Percentiles rank a stretch among this genome's conserved stretches.
Conservation (phyloP, 2,329 filamentous ascomycete species). For the Berkeleyomyces rouxiae region DNA sequence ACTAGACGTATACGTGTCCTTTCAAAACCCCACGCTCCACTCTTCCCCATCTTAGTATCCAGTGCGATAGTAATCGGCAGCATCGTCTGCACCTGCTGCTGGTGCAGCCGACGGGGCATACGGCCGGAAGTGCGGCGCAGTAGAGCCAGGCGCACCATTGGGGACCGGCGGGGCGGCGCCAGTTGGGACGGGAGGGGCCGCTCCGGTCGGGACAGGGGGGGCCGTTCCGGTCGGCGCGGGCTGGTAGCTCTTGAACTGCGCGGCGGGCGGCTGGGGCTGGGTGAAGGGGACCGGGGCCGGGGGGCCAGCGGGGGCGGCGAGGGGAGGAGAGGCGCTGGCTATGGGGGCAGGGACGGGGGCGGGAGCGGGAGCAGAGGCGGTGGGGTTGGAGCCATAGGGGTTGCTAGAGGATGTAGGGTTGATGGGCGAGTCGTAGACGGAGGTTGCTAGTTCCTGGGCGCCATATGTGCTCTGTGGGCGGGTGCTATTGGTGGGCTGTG, state of each 20-base stretch:
- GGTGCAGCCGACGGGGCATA: constrained; percentile 36
- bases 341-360: constrained; percentile 17
- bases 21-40: neutral
- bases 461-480: constrained; percentile 53
- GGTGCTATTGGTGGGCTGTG: constrained; percentile 31
- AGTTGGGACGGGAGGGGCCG: constrained; percentile 28
- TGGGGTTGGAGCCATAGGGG: constrained; percentile 18
- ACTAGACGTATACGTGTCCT: neutral
- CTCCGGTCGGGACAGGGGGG: constrained; percentile 18
- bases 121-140: constrained; percentile 21
- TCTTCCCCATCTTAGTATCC: neutral
- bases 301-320: neutral
- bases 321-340: constrained; percentile 22
- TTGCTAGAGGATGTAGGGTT: constrained; percentile 33
- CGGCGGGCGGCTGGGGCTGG: constrained; percentile 17
- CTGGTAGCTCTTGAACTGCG: constrained; percentile 9
- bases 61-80: constrained; percentile 38
- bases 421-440: constrained; percentile 59
- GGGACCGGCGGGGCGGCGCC: constrained; percentile 20
- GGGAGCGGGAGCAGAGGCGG: constrained; percentile 19
- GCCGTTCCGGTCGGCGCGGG: constrained; percentile 15
- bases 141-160: constrained; percentile 19
- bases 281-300: constrained; percentile 4
- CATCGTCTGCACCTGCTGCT: constrained; percentile 29
- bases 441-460: constrained; percentile 63